A percentile compares a stretch with the other conserved stretches of the same genome.
phyloP scores from a whole-genome alignment of 2,329 filamentous ascomycete genomes.

The Thielaviopsis ethacetica region DNA sequence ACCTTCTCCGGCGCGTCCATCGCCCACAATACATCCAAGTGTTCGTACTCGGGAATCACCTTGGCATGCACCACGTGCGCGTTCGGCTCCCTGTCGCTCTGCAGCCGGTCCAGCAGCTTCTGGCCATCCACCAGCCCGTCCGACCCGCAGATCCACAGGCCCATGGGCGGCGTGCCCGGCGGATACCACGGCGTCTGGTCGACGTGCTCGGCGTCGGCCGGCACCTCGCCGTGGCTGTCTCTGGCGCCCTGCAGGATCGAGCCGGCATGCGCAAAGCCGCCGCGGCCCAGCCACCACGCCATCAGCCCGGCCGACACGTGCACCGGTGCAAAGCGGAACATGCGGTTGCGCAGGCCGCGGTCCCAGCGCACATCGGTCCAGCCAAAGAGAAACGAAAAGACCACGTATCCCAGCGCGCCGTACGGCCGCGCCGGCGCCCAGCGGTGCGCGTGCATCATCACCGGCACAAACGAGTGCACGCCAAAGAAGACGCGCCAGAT shows the following conservation, averaged over 20 bases:
- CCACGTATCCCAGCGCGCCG: conserved; percentile 68
- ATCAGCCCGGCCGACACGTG: conserved; percentile 82
- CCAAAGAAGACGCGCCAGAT: conserved; percentile 75
- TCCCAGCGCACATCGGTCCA: conserved; percentile 85
- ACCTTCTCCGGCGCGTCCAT: conserved; percentile 76
- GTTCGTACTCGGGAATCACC: conserved; percentile 75
- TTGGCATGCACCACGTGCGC: conserved; percentile 68
- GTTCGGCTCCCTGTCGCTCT: conserved; percentile 62
- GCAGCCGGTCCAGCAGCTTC: conserved; percentile 56
- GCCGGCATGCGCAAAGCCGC: conserved; percentile 64
- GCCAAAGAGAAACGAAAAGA: conserved; percentile 78
- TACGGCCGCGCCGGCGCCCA: conserved; percentile 52
- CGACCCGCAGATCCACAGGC: conserved; percentile 71
- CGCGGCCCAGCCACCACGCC: conserved; percentile 86
- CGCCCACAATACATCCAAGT: conserved; percentile 89
- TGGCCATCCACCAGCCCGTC: conserved; percentile 75
- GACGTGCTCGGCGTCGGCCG: conserved; percentile 12
- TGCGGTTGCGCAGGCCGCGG: conserved; percentile 54
- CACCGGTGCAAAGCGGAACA: conserved; percentile 86
- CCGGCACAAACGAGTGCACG: conserved; percentile 81
- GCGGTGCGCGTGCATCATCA: conserved; percentile 76
- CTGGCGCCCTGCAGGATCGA: conserved; percentile 68
- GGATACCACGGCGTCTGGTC: conserved; percentile 55
- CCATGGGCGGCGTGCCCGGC: conserved; percentile 60
- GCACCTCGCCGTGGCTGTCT: conserved; percentile 40